A percentile compares a stretch with the other conserved stretches of the same genome.
phyloP scores from a whole-genome alignment of 768 basidiomycete genomes.

The Panaeolus papilionaceus region DNA sequence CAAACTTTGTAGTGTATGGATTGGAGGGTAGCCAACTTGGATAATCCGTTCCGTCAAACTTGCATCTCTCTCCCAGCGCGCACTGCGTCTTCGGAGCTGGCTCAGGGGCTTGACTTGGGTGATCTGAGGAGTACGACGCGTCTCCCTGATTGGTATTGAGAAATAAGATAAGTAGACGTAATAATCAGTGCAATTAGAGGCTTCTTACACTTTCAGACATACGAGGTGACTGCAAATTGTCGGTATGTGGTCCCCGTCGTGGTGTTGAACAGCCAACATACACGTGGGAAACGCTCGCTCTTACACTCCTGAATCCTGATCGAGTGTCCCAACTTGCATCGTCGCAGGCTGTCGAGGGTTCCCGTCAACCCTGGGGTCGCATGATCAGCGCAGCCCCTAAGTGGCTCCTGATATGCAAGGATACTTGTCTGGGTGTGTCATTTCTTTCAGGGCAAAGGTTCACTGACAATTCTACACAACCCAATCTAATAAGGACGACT shows the following conservation, averaged over 20 bases:
- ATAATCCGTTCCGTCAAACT: conserved; percentile 14
- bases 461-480: no score
- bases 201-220: conserved; percentile 1
- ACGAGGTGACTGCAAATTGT: not conserved
- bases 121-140: conserved; percentile 16
- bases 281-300: not conserved
- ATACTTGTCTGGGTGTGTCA: no score
- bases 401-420: no score
- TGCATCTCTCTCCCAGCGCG: conserved; percentile 6
- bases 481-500: no score
- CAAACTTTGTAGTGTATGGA: not conserved
- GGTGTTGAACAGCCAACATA: not conserved
- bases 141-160: not conserved
- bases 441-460: no score
- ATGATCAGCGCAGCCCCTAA: no score
- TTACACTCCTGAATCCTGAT: not conserved
- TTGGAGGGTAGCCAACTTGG: conserved; percentile 1
- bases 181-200: not conserved
- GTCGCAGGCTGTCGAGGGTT: no score
- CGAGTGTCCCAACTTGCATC: no score
- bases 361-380: no score
- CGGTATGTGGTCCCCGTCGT: not conserved
- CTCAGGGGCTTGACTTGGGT: conserved; percentile 18
- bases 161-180: not conserved
- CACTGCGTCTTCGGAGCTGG: conserved; percentile 14